Evolutionary conservation across 2,329 filamentous ascomycete species (phyloP).

Genomic region (Fusarium mangiferae): DNA sequence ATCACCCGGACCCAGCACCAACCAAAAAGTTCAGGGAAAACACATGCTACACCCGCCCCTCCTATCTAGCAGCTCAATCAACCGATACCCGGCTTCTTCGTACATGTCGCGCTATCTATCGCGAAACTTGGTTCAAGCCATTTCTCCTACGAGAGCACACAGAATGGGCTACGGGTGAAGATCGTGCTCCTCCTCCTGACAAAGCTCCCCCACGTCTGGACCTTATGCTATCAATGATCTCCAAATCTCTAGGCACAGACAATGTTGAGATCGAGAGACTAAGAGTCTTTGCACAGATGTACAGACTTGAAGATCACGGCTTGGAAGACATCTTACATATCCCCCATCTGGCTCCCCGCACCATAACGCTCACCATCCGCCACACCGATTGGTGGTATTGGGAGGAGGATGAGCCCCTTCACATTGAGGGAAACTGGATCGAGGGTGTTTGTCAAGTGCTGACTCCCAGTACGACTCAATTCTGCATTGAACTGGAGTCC

Average conservation of each 20-base stretch:
- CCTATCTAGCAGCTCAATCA: constrained; percentile 51
- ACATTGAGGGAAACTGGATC: constrained; percentile 53
- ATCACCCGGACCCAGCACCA: constrained; percentile 49
- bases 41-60: constrained; percentile 54
- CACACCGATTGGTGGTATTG: constrained; percentile 53
- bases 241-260: constrained; percentile 31
- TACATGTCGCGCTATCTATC: constrained; percentile 56
- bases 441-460: constrained; percentile 34
- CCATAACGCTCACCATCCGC: constrained; percentile 57
- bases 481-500: constrained; percentile 60
- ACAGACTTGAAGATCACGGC: constrained; percentile 46
- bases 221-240: constrained; percentile 26
- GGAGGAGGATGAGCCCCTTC: constrained; percentile 42
- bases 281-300: constrained; percentile 57
- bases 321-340: constrained; percentile 44
- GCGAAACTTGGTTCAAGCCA: constrained; percentile 56
- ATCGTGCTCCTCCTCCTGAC: constrained; percentile 46
- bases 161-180: constrained; percentile 49
- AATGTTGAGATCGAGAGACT: constrained; percentile 46
- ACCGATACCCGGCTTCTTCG: constrained; percentile 53
- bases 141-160: constrained; percentile 52
- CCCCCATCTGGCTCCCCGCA: constrained; percentile 47
- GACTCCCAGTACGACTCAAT: constrained; percentile 48
- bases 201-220: not conserved
- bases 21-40: constrained; percentile 40